Percentiles rank a stretch among this genome's conserved stretches.
phyloP scores from a whole-genome alignment of 2,329 filamentous ascomycete genomes.

The Xylaria digitata region DNA sequence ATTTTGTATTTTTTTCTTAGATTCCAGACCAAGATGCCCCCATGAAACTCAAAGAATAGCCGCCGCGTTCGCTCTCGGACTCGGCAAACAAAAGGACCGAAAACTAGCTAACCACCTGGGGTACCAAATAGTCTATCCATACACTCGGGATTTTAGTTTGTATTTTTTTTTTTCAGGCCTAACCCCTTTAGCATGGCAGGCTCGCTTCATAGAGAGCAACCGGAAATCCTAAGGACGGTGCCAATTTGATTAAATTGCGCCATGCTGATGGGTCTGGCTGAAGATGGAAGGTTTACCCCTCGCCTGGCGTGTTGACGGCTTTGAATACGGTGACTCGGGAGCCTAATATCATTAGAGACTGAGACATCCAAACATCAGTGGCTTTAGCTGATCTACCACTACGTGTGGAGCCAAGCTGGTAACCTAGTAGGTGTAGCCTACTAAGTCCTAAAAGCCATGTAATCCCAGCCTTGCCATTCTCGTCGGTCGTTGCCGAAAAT shows the following conservation, averaged over 20 bases:
- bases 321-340: slow-evolving; percentile 23
- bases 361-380: slow-evolving; percentile 47
- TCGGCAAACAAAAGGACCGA: slow-evolving; percentile 37
- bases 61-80: slow-evolving; percentile 30
- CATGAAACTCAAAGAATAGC: not conserved
- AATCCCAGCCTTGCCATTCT: slow-evolving; percentile 43
- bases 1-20: slow-evolving; percentile 1
- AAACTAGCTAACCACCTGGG: slow-evolving; percentile 18
- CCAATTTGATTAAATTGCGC: slow-evolving; percentile 30
- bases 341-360: slow-evolving; percentile 31
- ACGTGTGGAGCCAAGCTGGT: slow-evolving; percentile 46
- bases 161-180: not conserved
- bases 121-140: slow-evolving; percentile 20
- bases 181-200: slow-evolving; percentile 29
- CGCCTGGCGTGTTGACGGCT: slow-evolving; percentile 39
- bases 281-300: slow-evolving; percentile 40
- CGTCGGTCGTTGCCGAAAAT: slow-evolving; percentile 47
- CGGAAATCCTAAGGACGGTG: slow-evolving; percentile 11
- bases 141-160: slow-evolving; percentile 25
- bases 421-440: slow-evolving; percentile 38
- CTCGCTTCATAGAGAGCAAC: slow-evolving; percentile 1
- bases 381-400: slow-evolving; percentile 46
- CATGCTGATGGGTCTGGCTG: slow-evolving; percentile 37
- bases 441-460: slow-evolving; percentile 32
- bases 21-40: slow-evolving; percentile 10